Base-by-base conservation (phyloP, 2,329 filamentous ascomycete genomes). In the Byssothecium circinans region DNA sequence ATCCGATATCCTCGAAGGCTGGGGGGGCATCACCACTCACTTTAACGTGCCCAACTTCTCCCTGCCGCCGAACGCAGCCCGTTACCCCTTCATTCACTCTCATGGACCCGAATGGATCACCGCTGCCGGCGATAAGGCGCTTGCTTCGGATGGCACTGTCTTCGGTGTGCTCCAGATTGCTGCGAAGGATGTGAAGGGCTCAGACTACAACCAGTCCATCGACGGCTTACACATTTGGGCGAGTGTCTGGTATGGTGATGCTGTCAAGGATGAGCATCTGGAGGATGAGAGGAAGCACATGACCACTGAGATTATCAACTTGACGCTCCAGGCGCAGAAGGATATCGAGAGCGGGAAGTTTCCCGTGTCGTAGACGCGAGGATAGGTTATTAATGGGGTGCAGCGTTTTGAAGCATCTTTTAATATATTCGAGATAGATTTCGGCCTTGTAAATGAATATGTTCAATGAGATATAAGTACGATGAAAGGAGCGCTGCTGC, bases 1-100 rank as follows among this genome's bases (percentile, higher is more conserved):
- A 2, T 49, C 46, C 6, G 41, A 49, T n/a, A 49, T 49, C n/a
- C 18, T 49, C 8, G 46, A 49, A 18, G 46, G 46, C 20, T 49
- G 46, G 46, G 46, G 41, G 17, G 46, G 46, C 29, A 25, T 44
- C 14, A 49, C 46, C 10, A 49, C 46, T 6, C 41, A 44, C 41
- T 49, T 49, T 20, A 34, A 8, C 4, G 23, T 49, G 10, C 46
- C 41, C n/a, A 45, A 45, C 32, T 49, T 44, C 37, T 17, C 10
- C 18, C 2, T 35, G 12, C 27, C 29, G 12, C 20, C 37, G 15
- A 41, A 49, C 27, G 18, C n/a, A 12, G 30, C 20, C 7, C 18
- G 34, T 4, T 44, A 38, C 33, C 46, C 46, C 4, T 44, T 49
- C 30, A 30, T 49, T 8, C 25, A 40, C 36, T 12, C 29, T n/a